A percentile compares a stretch with the other conserved stretches of the same genome.
Conservation (phyloP, 192 early-diverging fungal species). For the Coemansia umbellata region DNA sequence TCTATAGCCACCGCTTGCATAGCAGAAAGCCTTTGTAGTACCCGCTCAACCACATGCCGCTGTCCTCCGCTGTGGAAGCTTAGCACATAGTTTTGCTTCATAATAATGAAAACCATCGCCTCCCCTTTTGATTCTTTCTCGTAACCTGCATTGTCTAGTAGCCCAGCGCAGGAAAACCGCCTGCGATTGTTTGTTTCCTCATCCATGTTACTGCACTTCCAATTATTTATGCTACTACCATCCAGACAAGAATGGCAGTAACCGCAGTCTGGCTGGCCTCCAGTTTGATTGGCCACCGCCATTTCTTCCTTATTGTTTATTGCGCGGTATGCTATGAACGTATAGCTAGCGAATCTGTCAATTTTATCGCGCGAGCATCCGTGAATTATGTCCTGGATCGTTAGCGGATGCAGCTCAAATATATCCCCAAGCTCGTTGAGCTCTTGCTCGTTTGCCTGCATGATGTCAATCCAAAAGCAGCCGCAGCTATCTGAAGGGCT, state of each 20-base stretch:
- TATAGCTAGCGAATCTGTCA: conserved; percentile 59
- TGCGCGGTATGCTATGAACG: conserved; percentile 58
- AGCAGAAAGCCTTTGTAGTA: conserved; percentile 26
- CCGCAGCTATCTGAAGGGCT: not conserved
- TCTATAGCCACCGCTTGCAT: conserved; percentile 13
- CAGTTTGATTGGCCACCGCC: not conserved
- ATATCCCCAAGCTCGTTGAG: conserved; percentile 57
- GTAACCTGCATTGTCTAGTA: not conserved
- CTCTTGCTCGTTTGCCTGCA: conserved; percentile 53
- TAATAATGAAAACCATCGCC: conserved; percentile 17
- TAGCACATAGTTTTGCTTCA: conserved; percentile 30
- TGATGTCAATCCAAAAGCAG: conserved; percentile 74
- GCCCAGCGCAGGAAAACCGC: not conserved
- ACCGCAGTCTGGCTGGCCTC: too few species aligned
- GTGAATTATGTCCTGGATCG: conserved; percentile 83
- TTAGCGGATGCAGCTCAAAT: conserved; percentile 74
- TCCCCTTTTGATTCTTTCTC: not conserved
- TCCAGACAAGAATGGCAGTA: not conserved
- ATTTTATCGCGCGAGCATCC: conserved; percentile 93
- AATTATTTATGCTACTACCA: not conserved
- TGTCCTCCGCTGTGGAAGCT: conserved; percentile 25
- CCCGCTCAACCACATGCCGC: conserved; percentile 8
- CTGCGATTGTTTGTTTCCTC: not conserved
- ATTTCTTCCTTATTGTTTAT: conserved; percentile 1
- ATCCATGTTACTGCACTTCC: not conserved